Percentiles rank a stretch among this genome's conserved stretches.
Conservation (phyloP, 805 yeast species). For the Yueomyces sp. region DNA sequence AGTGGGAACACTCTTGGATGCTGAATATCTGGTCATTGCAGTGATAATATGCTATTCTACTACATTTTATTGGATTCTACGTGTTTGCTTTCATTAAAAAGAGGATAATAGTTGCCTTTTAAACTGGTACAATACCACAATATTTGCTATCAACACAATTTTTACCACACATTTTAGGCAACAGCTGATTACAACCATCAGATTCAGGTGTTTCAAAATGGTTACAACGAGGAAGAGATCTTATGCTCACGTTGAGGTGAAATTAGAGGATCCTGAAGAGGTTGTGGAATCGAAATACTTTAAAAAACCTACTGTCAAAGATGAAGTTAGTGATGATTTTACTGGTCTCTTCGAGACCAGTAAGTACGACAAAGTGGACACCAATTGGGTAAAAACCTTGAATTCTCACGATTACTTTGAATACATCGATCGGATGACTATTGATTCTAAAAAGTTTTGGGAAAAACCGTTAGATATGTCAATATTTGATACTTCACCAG, state of each 20-base stretch:
- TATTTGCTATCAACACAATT: no score
- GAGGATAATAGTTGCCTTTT: no score
- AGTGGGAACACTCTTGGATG: no score
- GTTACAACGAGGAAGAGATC: neutral
- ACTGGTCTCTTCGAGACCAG: no score
- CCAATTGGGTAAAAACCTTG: conserved; percentile 17
- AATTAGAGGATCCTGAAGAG: neutral
- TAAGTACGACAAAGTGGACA: conserved; percentile 7
- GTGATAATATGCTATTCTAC: no score
- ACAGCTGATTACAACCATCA: no score
- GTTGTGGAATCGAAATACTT: conserved; percentile 4
- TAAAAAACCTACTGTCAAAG: conserved; percentile 1
- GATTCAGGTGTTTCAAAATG: no score
- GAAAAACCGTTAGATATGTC: conserved; percentile 4
- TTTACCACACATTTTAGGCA: no score
- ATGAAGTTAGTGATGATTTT: neutral
- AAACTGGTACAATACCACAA: no score
- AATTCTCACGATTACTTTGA: conserved; percentile 16
- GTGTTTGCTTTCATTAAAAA: no score
- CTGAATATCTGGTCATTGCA: no score
- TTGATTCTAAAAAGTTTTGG: conserved; percentile 11
- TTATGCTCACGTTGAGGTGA: neutral
- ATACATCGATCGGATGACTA: conserved; percentile 12
- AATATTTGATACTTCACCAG: conserved; percentile 1
- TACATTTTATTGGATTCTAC: no score